A percentile compares a stretch with the other conserved stretches of the same genome.
These are phyloP conservation scores for Eleusine coracana DNA, from an alignment of 176 grass and related monocot species.

Conservation along the genomic window DNA sequence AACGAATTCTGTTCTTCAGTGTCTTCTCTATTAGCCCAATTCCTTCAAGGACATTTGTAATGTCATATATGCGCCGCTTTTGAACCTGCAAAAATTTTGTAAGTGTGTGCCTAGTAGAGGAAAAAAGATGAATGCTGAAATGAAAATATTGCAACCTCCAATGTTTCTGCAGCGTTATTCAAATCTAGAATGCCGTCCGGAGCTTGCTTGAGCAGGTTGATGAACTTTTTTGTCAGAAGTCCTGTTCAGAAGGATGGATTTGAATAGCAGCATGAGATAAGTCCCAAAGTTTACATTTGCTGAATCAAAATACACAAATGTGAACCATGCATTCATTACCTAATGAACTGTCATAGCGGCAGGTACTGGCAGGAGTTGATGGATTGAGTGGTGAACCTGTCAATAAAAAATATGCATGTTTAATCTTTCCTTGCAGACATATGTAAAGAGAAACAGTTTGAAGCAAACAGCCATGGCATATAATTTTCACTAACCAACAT, in stretches of 20 bases:
- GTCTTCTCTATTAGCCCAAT: slow-evolving; percentile 99
- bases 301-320: slow-evolving; percentile 4
- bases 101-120: slow-evolving; percentile 10
- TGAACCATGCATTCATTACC: slow-evolving; percentile 54
- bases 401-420: slow-evolving; percentile 25
- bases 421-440: slow-evolving; percentile 2
- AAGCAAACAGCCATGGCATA: slow-evolving; percentile 32
- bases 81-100: slow-evolving; percentile 68
- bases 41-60: slow-evolving; percentile 99
- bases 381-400: slow-evolving; percentile 74
- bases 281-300: not conserved
- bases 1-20: slow-evolving; percentile 93
- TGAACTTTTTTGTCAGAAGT: slow-evolving; percentile 96
- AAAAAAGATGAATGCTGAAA: slow-evolving; percentile 19
- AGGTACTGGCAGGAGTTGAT: slow-evolving; percentile 73
- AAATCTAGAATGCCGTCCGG: slow-evolving; percentile 95
- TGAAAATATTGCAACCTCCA: slow-evolving; percentile 62
- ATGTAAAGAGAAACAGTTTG: slow-evolving; percentile 7
- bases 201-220: slow-evolving; percentile 86
- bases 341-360: slow-evolving; percentile 96
- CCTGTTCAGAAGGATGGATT: slow-evolving; percentile 51
- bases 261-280: slow-evolving; percentile 30
- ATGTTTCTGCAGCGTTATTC: slow-evolving; percentile 97
- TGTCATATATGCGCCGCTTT: slow-evolving; percentile 99
- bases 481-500: slow-evolving; percentile 74